Evolutionary conservation across 2,329 filamentous ascomycete genomes (phyloP).

Genomic region (Cercospora beticola): DNA sequence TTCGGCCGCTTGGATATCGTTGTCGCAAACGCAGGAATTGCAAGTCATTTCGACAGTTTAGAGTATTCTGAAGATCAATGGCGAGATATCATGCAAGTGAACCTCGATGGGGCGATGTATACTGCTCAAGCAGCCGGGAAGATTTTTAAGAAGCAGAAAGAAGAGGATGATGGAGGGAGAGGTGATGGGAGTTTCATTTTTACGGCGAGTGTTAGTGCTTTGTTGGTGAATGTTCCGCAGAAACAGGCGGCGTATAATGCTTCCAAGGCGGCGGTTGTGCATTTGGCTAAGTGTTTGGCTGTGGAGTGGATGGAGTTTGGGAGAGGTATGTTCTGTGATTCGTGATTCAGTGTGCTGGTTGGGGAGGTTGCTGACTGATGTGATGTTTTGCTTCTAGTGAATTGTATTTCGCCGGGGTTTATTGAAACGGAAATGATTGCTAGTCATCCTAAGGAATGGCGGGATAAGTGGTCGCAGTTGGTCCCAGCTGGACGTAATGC

Average conservation of each 20-base stretch:
- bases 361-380: background rate
- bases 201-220: conserved; percentile 66
- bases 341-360: background rate
- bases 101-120: conserved; percentile 81
- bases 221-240: conserved; percentile 69
- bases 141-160: conserved; percentile 67
- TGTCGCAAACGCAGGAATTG: conserved; percentile 89
- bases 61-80: conserved; percentile 26
- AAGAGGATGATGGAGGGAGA: conserved; percentile 53
- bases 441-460: conserved; percentile 41
- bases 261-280: conserved; percentile 65
- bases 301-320: conserved; percentile 69
- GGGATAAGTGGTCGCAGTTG: conserved; percentile 42
- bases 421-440: conserved; percentile 44
- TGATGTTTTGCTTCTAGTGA: conserved; percentile 34
- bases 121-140: conserved; percentile 79
- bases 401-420: conserved; percentile 44
- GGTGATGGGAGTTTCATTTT: conserved; percentile 69
- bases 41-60: conserved; percentile 51
- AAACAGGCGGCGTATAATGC: conserved; percentile 72
- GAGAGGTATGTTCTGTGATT: conserved; percentile 18
- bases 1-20: conserved; percentile 83
- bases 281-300: conserved; percentile 64
- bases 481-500: conserved; percentile 43
- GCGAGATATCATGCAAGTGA: conserved; percentile 55